These are phyloP conservation scores for Aegilops sharonensis DNA, from an alignment of 176 grass and related monocot genomes.

Conservation along the genomic window DNA sequence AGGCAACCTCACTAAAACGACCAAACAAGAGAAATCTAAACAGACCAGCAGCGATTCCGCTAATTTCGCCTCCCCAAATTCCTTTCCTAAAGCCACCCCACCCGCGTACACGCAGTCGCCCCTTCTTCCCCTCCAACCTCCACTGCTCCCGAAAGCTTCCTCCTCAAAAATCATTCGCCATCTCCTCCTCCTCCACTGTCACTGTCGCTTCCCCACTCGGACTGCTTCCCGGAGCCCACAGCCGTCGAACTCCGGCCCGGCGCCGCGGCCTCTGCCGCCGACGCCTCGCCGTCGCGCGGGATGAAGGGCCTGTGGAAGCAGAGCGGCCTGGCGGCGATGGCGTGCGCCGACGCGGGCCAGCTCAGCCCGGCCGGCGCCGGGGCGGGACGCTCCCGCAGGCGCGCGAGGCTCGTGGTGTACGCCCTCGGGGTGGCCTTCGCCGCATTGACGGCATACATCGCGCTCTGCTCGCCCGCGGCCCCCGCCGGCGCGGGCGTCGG, in stretches of 20 bases:
- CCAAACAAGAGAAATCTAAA: conserved; percentile 12
- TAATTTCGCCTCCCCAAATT: background rate
- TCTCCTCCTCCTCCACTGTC: background rate
- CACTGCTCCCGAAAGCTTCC: conserved; percentile 3
- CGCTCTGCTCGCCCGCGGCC: conserved; percentile 18
- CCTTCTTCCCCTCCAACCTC: background rate
- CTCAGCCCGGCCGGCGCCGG: background rate
- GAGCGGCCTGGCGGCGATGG: conserved; percentile 34
- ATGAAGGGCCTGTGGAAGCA: conserved; percentile 58
- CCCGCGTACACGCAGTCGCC: background rate
- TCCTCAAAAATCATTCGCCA: background rate
- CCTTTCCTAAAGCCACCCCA: conserved; percentile 1
- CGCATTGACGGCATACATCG: conserved; percentile 66
- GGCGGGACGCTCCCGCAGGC: background rate
- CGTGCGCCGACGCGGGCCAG: conserved; percentile 12
- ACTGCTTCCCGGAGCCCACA: background rate
- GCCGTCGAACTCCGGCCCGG: background rate
- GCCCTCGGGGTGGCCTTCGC: conserved; percentile 57
- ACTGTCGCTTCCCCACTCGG: background rate
- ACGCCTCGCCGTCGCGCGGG: background rate
- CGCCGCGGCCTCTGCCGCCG: background rate
- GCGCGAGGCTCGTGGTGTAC: conserved; percentile 58
- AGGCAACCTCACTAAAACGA: background rate
- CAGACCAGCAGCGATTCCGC: background rate
- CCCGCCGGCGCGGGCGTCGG: background rate